Conservation (phyloP, 192 early-diverging fungal species). For the Linnemannia zychae region DNA sequence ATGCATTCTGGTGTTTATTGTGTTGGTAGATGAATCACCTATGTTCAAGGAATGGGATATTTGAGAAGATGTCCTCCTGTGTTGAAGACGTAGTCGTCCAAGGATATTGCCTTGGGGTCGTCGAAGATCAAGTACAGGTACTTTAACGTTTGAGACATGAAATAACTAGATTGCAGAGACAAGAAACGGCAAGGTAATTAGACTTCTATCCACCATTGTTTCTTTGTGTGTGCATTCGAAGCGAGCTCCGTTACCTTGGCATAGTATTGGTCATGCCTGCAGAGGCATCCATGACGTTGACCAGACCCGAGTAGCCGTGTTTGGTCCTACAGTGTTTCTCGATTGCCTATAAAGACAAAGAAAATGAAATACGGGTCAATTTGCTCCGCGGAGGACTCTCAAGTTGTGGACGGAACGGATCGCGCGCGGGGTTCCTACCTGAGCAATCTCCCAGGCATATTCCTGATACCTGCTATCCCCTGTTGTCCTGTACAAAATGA, state of each 20-base stretch:
- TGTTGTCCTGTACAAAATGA: constrained; percentile 38
- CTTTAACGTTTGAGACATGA: constrained; percentile 86
- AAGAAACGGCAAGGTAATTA: neutral
- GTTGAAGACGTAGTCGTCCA: constrained; percentile 81
- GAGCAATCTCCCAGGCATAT: constrained; percentile 38
- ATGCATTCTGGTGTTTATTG: no score
- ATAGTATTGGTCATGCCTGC: constrained; percentile 27
- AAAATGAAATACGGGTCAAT: neutral
- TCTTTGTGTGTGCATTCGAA: no score
- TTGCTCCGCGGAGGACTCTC: neutral
- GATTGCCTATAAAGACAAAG: constrained; percentile 7
- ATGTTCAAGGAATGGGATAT: constrained; percentile 12
- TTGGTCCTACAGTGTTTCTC: constrained; percentile 44
- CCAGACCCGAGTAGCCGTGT: constrained; percentile 51
- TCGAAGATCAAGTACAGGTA: constrained; percentile 85
- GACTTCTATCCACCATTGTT: neutral
- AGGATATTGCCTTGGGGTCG: constrained; percentile 61
- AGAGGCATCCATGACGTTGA: constrained; percentile 43
- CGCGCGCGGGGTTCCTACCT: neutral
- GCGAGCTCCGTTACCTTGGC: constrained; percentile 27
- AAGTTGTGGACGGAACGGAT: neutral
- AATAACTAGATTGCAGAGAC: constrained; percentile 66
- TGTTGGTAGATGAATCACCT: neutral
- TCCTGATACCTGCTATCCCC: constrained; percentile 47
- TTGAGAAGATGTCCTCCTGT: constrained; percentile 84